Evolutionary conservation across 495 filamentous ascomycete species (phyloP).

Genomic region (Bombardia bombarda): DNA sequence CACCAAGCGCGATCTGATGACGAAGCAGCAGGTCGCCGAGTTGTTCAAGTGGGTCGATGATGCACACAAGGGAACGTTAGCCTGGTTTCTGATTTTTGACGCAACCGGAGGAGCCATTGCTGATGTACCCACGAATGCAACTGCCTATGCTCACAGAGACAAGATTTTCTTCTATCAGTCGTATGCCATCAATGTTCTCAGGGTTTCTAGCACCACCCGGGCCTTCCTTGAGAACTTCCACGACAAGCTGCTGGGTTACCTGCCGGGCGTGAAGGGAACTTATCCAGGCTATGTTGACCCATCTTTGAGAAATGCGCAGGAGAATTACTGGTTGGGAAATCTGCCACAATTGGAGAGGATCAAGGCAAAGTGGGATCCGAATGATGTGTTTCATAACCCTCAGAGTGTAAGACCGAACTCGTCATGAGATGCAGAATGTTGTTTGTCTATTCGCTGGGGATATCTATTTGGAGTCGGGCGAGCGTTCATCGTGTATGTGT

Average conservation of each 20-base stretch:
- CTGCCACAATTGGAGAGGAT: not conserved
- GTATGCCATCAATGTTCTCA: conserved; percentile 1
- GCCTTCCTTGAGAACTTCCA: conserved; percentile 2
- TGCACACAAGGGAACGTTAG: not conserved
- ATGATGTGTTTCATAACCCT: conserved; percentile 1
- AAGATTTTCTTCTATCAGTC: conserved; percentile 3
- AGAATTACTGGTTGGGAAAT: conserved; percentile 1
- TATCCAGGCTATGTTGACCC: conserved; percentile 1
- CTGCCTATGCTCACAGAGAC: conserved; percentile 3
- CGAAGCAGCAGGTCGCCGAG: not conserved
- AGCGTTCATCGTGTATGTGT: no score
- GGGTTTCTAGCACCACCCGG: not conserved
- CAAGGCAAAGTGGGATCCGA: conserved; percentile 1
- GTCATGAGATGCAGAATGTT: no score
- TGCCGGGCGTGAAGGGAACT: not conserved
- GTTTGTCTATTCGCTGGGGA: no score
- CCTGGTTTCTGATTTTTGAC: conserved; percentile 3
- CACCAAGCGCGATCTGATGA: not conserved
- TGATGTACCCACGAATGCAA: not conserved
- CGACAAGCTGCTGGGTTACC: not conserved
- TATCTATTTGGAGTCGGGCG: no score
- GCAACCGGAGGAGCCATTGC: not conserved
- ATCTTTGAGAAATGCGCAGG: not conserved
- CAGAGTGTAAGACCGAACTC: conserved; percentile 1
- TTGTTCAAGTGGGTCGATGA: conserved; percentile 1